Conservation (phyloP, 2,329 filamentous ascomycete species). For the Xylaria polymorpha region DNA sequence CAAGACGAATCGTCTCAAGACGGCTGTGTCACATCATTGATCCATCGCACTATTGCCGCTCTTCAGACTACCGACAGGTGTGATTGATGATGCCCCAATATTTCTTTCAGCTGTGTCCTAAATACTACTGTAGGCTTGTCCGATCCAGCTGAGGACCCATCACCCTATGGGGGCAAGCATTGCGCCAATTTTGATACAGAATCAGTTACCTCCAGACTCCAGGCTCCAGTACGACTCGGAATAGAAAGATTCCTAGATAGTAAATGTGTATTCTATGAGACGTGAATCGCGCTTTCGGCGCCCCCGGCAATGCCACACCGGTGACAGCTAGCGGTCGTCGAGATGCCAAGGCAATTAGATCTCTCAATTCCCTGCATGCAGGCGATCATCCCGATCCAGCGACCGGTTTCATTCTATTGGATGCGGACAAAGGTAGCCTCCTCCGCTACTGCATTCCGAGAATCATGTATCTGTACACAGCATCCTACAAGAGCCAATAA, state of each 20-base stretch:
- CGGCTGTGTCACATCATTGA: constrained; percentile 6
- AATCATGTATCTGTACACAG: constrained; percentile 3
- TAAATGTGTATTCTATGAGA: constrained; percentile 6
- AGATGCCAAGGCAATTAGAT: constrained; percentile 24
- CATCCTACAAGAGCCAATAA: constrained; percentile 25
- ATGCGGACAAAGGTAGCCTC: constrained; percentile 11
- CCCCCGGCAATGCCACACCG: constrained; percentile 12
- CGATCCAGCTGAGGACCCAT: constrained; percentile 18
- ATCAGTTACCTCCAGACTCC: neutral
- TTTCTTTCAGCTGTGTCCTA: constrained; percentile 29
- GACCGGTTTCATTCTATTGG: constrained; percentile 16
- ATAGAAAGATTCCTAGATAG: neutral
- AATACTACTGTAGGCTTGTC: constrained; percentile 8
- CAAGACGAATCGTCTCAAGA: neutral
- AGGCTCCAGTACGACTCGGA: neutral
- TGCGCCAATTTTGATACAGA: constrained; percentile 11
- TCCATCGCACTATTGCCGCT: constrained; percentile 10
- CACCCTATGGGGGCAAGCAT: constrained; percentile 9
- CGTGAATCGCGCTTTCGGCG: constrained; percentile 18
- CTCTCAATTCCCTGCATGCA: constrained; percentile 11
- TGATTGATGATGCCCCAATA: constrained; percentile 16
- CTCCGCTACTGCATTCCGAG: neutral
- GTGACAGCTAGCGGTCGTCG: constrained; percentile 10
- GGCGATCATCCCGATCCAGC: constrained; percentile 14
- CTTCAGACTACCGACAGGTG: constrained; percentile 4